A percentile compares a stretch with the other conserved stretches of the same genome.
Evolutionary conservation across 2,329 filamentous ascomycete genomes (phyloP).

Genomic region (Thelonectria blattea): DNA sequence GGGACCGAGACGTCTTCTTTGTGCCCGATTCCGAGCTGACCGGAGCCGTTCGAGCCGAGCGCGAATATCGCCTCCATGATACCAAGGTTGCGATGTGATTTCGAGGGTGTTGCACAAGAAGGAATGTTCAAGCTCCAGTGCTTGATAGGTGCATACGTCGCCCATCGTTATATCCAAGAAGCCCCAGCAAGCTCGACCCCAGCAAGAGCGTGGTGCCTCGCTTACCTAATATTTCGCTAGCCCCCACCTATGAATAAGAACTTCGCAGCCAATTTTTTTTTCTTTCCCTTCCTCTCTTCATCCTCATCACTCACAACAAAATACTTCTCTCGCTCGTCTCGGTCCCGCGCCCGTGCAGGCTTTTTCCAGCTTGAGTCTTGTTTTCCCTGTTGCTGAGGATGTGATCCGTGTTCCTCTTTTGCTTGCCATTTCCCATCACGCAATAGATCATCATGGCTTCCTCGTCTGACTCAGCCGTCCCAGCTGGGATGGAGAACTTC

Average conservation of each 20-base stretch:
- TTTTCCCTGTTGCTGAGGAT: slow-evolving; percentile 33
- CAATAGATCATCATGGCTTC: slow-evolving; percentile 41
- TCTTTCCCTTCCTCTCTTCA: slow-evolving; percentile 20
- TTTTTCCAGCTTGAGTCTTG: slow-evolving; percentile 19
- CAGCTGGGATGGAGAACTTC: slow-evolving; percentile 67
- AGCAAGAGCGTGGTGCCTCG: neutral
- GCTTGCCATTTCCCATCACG: slow-evolving; percentile 31
- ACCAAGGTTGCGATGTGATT: slow-evolving; percentile 2
- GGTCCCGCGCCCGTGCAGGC: slow-evolving; percentile 18
- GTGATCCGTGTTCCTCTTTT: slow-evolving; percentile 33
- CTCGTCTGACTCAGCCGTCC: slow-evolving; percentile 35
- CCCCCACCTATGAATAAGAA: slow-evolving; percentile 34
- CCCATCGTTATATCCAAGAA: slow-evolving; percentile 35
- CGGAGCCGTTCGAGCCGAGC: slow-evolving; percentile 78
- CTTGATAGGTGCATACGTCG: slow-evolving; percentile 31
- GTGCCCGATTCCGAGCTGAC: slow-evolving; percentile 75
- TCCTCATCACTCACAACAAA: slow-evolving; percentile 25
- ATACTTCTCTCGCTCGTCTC: slow-evolving; percentile 18
- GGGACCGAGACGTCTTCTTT: slow-evolving; percentile 73
- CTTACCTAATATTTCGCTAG: slow-evolving; percentile 30
- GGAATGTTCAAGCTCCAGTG: slow-evolving; percentile 6
- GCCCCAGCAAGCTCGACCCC: neutral
- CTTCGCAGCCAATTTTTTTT: slow-evolving; percentile 31
- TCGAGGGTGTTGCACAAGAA: slow-evolving; percentile 5
- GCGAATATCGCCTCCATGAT: slow-evolving; percentile 65